Evolutionary conservation across 345 rosid species (phyloP), one percentile per base, ranked within the genome.

Genomic region (Cardiospermum halicacabum): DNA sequence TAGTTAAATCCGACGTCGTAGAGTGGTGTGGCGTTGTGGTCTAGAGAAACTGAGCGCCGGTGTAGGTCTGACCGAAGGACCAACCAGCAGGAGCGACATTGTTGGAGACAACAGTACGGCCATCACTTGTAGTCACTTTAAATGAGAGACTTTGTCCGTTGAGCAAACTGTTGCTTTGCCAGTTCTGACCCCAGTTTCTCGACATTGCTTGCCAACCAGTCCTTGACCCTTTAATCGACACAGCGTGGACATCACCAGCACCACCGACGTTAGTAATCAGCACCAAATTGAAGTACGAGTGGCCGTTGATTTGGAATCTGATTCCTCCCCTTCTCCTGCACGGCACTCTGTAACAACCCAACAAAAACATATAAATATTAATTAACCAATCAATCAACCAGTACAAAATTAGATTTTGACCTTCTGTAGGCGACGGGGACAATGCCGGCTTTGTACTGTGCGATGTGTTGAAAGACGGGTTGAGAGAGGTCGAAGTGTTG

Each of bases 151-250:
- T 56, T 68, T 88, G 95, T 10, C 95, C 95, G 37, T 85, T 84
- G 31, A 88, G 78, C 66, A 81, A 78, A 58, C 58, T 73, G 82
- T 85, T 85, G 74, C 86, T 85, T 62, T 87, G 94, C 94, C 94
- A 88, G 78, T 88, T 88, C 50, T 85, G 91, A 60, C 95, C 95
- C 95, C 95, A 88, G 80, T 88, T 88, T 15, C 95, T 80, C 1
- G 95, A 83, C 95, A 88, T 85, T 0, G 86, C 51, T 69, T 85
- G 91, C 95, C 95, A 88, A 4, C 91, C 87, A 0, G 87, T 83
- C 65, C 77, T 80, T 3, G 91, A 83, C 0, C 95, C 95, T 66
- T 88, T 88, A 62, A 85, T 65, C 34, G 78, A 51, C 56, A 28
- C 95, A 0, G 91, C 62, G 64, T 81, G 87, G 5, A 85, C 91